Base-by-base conservation (phyloP, 352 stramenopile genomes). In the Hyaloperonospora brassicae region DNA sequence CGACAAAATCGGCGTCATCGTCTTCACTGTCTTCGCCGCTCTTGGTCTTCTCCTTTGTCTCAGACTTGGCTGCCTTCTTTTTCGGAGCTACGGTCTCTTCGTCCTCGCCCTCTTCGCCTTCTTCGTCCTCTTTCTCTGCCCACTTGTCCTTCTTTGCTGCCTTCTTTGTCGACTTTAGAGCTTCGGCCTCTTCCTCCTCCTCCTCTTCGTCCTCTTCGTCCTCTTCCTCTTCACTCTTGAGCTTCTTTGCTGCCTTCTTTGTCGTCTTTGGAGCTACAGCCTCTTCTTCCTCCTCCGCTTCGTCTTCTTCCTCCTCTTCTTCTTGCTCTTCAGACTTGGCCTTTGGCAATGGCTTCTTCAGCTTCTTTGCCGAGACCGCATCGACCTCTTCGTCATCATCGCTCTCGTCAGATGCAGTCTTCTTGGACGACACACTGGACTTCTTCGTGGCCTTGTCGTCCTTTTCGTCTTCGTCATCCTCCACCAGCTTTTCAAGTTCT, bases 401-500 rank as follows among this genome's bases (percentile, higher is more conserved):
- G 6, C 27, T 35, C 3, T 56, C 30, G 11, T 47, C 34, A 17
- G 21, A 49, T 7, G 22, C 35, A 1, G 41, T 38, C 23, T 57
- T 50, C 41, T 46, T 46, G 12, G 41, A 31, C 35, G 35, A 40
- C 14, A 4, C 14, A 24, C 47, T 58, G 23, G 43, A 44, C 7
- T 39, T 21, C 39, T 62, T 50, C 17, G 43, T n/a, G n/a, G 43
- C 14, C 3, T 21, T 43, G 17, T 50, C 45, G 2, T 49, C 45
- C 2, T 62, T 44, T 2, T 55, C 46, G 1, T 60, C 50, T 25
- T 57, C 47, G 1, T 55, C 55, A 22, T 61, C 31, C 1, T 38
- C 9, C 24, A 36, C 5, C 5, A 35, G n/a, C 7, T 49, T 1
- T n/a, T 49, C 24, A 13, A 49, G 6, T 44, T 44, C 42, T 23